Conservation (phyloP, 2,329 filamentous ascomycete genomes). For the Cercospora nicotianae region DNA sequence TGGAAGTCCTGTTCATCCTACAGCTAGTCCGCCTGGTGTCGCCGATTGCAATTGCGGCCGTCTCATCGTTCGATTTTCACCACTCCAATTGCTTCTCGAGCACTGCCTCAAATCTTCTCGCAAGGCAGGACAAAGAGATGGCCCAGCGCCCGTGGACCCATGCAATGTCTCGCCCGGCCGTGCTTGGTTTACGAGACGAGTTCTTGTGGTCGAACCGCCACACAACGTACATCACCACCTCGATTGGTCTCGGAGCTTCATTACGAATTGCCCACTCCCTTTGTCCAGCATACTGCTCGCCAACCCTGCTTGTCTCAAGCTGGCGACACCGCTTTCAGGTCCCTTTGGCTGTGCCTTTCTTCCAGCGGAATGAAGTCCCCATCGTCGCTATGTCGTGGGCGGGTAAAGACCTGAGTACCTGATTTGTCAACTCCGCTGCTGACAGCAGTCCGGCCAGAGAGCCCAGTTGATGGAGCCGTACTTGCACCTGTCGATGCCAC, state of each 20-base stretch:
- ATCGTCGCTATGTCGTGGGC: conserved; percentile 23
- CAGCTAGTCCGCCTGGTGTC: background rate
- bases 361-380: conserved; percentile 23
- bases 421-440: conserved; percentile 15
- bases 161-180: no score
- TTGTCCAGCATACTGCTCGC: no score
- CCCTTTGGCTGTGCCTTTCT: background rate
- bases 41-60: background rate
- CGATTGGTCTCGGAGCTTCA: background rate
- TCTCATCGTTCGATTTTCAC: background rate
- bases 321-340: background rate
- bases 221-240: background rate
- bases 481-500: background rate
- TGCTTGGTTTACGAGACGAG: no score
- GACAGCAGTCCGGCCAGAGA: conserved; percentile 22
- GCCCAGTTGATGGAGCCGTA: background rate
- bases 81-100: no score
- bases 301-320: no score
- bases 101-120: no score
- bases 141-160: no score
- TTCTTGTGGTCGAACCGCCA: background rate
- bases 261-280: no score
- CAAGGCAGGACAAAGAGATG: no score
- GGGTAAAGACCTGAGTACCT: conserved; percentile 13
- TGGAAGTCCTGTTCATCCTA: background rate